Conservation (phyloP, 495 filamentous ascomycete species). For the Penicillium chermesinum region DNA sequence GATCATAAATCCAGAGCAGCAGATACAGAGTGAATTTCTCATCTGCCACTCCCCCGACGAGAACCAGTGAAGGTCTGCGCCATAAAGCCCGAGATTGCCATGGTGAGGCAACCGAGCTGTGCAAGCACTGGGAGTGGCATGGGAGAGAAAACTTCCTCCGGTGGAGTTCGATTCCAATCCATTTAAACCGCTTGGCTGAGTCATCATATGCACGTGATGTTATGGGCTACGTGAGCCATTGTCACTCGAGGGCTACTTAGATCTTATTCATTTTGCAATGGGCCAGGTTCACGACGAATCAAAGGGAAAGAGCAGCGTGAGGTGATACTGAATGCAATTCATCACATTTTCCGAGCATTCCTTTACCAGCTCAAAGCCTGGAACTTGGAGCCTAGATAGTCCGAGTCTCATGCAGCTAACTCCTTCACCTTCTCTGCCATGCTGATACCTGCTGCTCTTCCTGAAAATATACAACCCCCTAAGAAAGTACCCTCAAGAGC, state of each 20-base stretch:
- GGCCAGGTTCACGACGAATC: no score
- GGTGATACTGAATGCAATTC: no score
- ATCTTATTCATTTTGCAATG: no score
- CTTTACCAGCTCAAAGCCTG: no score
- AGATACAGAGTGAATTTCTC: constrained; percentile 83
- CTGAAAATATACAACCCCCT: constrained; percentile 3
- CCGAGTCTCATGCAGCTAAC: no score
- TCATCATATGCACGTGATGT: no score
- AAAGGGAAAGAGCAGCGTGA: no score
- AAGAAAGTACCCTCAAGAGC: constrained; percentile 4
- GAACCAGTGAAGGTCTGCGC: constrained; percentile 68
- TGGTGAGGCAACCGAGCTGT: constrained; percentile 50
- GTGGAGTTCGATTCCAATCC: constrained; percentile 17
- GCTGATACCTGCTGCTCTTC: constrained; percentile 1
- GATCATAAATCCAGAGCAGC: constrained; percentile 74
- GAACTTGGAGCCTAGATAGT: no score
- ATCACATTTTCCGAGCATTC: no score
- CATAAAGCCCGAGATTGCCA: constrained; percentile 38
- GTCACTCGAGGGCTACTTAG: no score
- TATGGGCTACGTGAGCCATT: no score
- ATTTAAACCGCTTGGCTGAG: constrained; percentile 15
- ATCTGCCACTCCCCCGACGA: constrained; percentile 63
- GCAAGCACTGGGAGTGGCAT: constrained; percentile 44
- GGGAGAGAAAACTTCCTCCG: constrained; percentile 24
- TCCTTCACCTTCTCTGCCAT: neutral